These are phyloP conservation scores for Fusarium papillatum DNA, from an alignment of 2,329 filamentous ascomycete species.

Conservation along the genomic window DNA sequence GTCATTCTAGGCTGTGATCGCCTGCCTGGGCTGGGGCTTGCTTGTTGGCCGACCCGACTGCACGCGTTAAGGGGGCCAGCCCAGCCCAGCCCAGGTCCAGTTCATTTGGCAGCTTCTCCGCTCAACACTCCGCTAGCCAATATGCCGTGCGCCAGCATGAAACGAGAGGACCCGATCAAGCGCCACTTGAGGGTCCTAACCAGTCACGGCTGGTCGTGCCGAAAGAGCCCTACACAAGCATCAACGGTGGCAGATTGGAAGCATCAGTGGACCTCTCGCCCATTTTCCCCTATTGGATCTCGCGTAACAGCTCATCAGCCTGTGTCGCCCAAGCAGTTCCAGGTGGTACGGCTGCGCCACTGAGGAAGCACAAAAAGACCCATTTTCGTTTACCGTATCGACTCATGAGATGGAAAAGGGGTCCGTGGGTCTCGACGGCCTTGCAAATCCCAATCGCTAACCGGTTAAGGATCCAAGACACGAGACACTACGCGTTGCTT, in stretches of 20 bases:
- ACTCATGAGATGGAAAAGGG: constrained; percentile 4
- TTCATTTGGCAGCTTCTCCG: constrained; percentile 1
- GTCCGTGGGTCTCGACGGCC: neutral
- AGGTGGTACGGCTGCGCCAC: neutral
- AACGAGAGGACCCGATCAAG: neutral
- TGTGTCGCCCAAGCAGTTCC: neutral
- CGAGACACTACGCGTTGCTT: neutral
- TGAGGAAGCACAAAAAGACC: neutral
- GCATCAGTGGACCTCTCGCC: neutral
- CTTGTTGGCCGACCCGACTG: neutral
- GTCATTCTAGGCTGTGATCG: neutral
- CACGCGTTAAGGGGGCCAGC: neutral
- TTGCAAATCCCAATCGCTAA: constrained; percentile 3
- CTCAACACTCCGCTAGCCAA: neutral
- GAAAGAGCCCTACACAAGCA: neutral
- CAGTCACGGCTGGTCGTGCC: neutral
- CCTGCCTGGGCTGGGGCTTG: neutral
- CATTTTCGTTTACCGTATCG: constrained; percentile 9
- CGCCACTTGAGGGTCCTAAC: neutral
- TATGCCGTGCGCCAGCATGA: neutral
- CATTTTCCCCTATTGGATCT: neutral
- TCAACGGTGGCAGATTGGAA: neutral
- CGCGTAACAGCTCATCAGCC: neutral
- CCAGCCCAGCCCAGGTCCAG: neutral
- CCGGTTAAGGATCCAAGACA: neutral